Percentiles rank a stretch among this genome's conserved stretches.
These are phyloP conservation scores for Kentomonas sorsogonicus DNA, from an alignment of 208 protist genomes.

Conservation along the genomic window DNA sequence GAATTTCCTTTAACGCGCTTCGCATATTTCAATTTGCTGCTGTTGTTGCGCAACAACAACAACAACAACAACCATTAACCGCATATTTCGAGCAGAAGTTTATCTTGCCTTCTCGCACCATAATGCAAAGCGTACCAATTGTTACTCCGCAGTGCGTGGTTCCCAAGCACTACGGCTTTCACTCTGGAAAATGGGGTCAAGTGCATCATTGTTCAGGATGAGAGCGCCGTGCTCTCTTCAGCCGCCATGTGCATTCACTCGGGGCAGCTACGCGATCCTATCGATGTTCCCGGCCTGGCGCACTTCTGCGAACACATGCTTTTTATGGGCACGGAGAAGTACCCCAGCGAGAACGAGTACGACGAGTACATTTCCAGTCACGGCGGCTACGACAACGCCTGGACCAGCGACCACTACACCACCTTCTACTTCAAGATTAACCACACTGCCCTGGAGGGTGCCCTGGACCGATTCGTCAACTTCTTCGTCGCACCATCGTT, in stretches of 20 bases:
- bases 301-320: conserved; percentile 95
- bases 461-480: conserved; percentile 90
- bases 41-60: too few relatives aligned
- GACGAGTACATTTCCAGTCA: conserved; percentile 61
- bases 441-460: conserved; percentile 57
- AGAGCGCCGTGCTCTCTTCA: conserved; percentile 36
- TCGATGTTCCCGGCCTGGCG: conserved; percentile 64
- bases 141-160: not conserved
- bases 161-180: conserved; percentile 20
- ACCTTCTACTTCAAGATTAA: conserved; percentile 88
- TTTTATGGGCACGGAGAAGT: conserved; percentile 92
- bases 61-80: too few relatives aligned
- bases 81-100: too few relatives aligned
- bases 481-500: conserved; percentile 93
- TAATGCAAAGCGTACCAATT: too few relatives aligned
- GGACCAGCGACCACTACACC: conserved; percentile 67
- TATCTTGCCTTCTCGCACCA: too few relatives aligned
- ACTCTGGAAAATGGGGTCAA: conserved; percentile 65
- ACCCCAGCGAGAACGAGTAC: conserved; percentile 88
- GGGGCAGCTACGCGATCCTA: conserved; percentile 65
- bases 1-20: too few relatives aligned
- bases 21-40: too few relatives aligned
- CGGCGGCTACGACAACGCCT: conserved; percentile 82
- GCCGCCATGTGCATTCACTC: conserved; percentile 76
- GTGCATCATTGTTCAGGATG: conserved; percentile 73